Percentiles rank a stretch among this genome's conserved stretches.
Evolutionary conservation across 1,139 yeast genomes (phyloP).

Genomic region (Nakaseomyces kungkrabaensis): DNA sequence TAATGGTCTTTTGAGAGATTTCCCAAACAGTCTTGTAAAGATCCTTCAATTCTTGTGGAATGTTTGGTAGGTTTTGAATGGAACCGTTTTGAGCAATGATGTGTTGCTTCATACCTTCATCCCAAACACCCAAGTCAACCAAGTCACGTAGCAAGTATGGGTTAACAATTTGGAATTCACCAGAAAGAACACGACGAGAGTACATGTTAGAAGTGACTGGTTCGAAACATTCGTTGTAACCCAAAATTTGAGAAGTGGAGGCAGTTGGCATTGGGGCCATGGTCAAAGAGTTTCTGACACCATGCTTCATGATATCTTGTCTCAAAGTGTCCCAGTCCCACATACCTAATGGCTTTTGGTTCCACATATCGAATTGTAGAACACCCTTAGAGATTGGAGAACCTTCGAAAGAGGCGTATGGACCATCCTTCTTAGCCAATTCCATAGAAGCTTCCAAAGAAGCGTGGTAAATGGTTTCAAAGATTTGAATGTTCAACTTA

Average conservation of each 20-base stretch:
- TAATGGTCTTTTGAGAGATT: slow-evolving; percentile 72
- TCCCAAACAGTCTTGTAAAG: slow-evolving; percentile 97
- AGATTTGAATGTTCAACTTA: slow-evolving; percentile 62
- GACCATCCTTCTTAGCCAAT: slow-evolving; percentile 52
- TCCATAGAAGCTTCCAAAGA: slow-evolving; percentile 75
- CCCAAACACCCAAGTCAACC: slow-evolving; percentile 77
- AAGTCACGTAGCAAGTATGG: slow-evolving; percentile 73
- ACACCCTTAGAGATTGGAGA: slow-evolving; percentile 77
- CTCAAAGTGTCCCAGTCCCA: slow-evolving; percentile 67
- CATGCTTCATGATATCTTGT: slow-evolving; percentile 44
- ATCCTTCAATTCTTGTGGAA: slow-evolving; percentile 67
- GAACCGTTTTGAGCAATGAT: slow-evolving; percentile 78
- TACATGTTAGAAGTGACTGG: slow-evolving; percentile 84
- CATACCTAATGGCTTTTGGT: slow-evolving; percentile 32
- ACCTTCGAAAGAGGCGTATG: slow-evolving; percentile 58
- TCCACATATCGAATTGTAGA: slow-evolving; percentile 77
- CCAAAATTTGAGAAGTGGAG: slow-evolving; percentile 81
- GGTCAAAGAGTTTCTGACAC: slow-evolving; percentile 70
- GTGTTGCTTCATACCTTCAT: slow-evolving; percentile 64
- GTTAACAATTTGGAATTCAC: slow-evolving; percentile 81
- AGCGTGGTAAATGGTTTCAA: slow-evolving; percentile 85
- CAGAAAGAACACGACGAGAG: slow-evolving; percentile 76
- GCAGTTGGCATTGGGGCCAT: slow-evolving; percentile 98
- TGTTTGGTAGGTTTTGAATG: slow-evolving; percentile 60
- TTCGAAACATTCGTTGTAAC: slow-evolving; percentile 84